These are phyloP conservation scores for Trichomonas vaginalis DNA, from an alignment of 208 protist species.

Conservation along the genomic window DNA sequence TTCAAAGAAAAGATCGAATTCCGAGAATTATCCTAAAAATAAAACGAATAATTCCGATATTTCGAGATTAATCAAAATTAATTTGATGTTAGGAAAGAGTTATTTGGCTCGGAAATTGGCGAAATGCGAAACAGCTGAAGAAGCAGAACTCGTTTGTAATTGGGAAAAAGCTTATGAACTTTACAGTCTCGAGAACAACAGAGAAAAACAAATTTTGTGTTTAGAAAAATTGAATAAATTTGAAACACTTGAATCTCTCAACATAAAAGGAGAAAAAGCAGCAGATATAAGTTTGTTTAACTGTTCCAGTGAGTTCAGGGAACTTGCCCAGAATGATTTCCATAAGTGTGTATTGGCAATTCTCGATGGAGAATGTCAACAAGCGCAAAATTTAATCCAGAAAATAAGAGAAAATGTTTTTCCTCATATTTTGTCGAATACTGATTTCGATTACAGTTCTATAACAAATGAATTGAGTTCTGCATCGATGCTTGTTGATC, in stretches of 20 bases:
- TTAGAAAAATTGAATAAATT: not conserved
- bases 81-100: not conserved
- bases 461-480: not conserved
- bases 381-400: not conserved
- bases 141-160: not conserved
- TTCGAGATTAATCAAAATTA: not conserved
- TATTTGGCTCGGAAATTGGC: not conserved
- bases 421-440: not conserved
- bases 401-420: not conserved
- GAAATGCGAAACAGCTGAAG: not conserved
- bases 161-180: not conserved
- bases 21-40: too few species aligned
- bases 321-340: not conserved
- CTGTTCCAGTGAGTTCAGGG: not conserved
- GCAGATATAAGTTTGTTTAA: not conserved
- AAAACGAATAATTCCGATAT: too few species aligned
- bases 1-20: too few species aligned
- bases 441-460: not conserved
- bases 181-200: not conserved
- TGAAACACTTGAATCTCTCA: not conserved
- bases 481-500: not conserved
- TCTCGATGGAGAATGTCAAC: not conserved
- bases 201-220: not conserved
- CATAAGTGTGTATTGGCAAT: not conserved
- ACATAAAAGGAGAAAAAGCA: not conserved